A percentile compares a stretch with the other conserved stretches of the same genome.
Conservation (phyloP, 1,284 basidiomycete species). For the Rhodotorula glutinis region DNA sequence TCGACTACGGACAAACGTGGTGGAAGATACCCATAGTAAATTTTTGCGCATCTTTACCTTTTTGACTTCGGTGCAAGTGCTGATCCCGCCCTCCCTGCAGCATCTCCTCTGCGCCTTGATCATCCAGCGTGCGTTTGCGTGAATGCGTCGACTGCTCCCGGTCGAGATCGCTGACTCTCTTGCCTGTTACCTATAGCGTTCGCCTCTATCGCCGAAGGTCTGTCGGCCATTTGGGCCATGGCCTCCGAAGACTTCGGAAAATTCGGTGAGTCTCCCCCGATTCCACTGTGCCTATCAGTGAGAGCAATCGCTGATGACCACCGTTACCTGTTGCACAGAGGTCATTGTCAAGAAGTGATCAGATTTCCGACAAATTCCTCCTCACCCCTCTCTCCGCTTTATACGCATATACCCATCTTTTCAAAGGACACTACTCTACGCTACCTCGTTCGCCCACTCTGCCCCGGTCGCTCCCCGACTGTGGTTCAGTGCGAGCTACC, state of each 20-base stretch:
- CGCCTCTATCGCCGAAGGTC: conserved; percentile 49
- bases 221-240: conserved; percentile 50
- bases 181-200: conserved; percentile 29
- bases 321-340: background rate
- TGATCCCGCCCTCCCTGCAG: conserved; percentile 5
- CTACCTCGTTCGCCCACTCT: background rate
- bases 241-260: conserved; percentile 42
- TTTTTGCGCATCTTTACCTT: too few relatives aligned
- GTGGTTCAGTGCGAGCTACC: too few relatives aligned
- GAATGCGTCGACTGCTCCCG: background rate
- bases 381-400: background rate
- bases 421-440: conserved; percentile 1
- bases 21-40: conserved; percentile 42
- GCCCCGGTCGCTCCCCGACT: background rate
- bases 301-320: background rate
- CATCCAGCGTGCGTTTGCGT: conserved; percentile 42
- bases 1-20: conserved; percentile 47
- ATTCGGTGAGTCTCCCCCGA: background rate
- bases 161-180: background rate
- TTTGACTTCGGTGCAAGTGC: background rate
- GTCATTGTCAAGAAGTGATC: conserved; percentile 37
- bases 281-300: too few relatives aligned
- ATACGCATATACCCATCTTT: background rate
- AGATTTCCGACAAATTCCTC: background rate
- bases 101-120: conserved; percentile 47